Base-by-base conservation (phyloP, 306 rosid genomes). In the Trifolium pratense region DNA sequence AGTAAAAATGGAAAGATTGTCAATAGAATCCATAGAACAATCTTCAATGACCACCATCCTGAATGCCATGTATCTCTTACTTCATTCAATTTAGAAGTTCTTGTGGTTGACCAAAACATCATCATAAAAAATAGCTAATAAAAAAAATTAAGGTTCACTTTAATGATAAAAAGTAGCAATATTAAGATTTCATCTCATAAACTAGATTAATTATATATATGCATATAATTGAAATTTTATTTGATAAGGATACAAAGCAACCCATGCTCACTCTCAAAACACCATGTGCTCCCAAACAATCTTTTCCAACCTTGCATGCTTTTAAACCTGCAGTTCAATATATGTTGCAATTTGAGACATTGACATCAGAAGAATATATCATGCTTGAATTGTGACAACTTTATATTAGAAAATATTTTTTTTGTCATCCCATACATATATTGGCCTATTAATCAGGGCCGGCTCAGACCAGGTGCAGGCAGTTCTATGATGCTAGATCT, bases 251-350 rank as follows among this genome's bases (percentile, higher is more conserved):
- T 95, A 95, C 99, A 79, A 87, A 95, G 81, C 99, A 95, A 37
- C 96, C 97, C 80, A 95, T 79, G 93, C 97, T 95, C 73, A 95
- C 93, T 55, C 97, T 92, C 78, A 95, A 84, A 83, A 95, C 99
- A 32, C 96, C 97, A 81, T 91, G 84, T 70, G 97, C 86, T 69
- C 97, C 97, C 79, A 92, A 83, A 79, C 97, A 95, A 42, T 90
- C 87, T 49, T 73, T 76, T 61, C 61, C 88, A 55, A 86, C 92
- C 57, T 85, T 70, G 85, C 97, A 95, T 75, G 87, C 91, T 83
- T 80, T 82, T 36, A 90, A 70, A 72, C 89, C 99, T 94, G 89
- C 8, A 48, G 36, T 43, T 74, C 71, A 77, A 79, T 3, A 32
- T 16, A 32, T 17, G 23, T 52, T 62, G 71, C 56, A 75, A 53